These are phyloP conservation scores for Umbelopsis isabellina DNA, from an alignment of 192 early-diverging fungal genomes.

Conservation along the genomic window DNA sequence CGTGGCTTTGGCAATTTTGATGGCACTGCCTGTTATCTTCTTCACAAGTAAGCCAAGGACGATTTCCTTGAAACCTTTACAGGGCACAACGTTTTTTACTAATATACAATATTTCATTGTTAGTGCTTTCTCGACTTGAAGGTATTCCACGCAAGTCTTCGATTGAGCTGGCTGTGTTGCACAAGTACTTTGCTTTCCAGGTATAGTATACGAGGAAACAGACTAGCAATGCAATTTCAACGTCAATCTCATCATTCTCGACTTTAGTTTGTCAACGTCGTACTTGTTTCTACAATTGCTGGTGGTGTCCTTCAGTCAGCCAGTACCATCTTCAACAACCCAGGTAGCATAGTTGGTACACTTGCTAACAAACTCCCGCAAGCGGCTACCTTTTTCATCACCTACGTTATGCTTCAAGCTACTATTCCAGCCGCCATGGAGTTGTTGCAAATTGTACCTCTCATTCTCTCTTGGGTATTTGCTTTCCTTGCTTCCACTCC, in stretches of 20 bases:
- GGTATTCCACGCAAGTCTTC: constrained; percentile 60
- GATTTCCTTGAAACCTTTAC: too few species aligned
- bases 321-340: constrained; percentile 52
- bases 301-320: constrained; percentile 57
- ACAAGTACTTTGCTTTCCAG: constrained; percentile 80
- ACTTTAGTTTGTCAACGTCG: constrained; percentile 72
- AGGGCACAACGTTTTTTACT: too few species aligned
- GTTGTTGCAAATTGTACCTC: constrained; percentile 66
- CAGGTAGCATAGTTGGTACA: constrained; percentile 48
- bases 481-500: constrained; percentile 70
- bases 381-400: constrained; percentile 82
- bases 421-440: constrained; percentile 68
- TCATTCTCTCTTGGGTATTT: constrained; percentile 65
- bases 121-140: constrained; percentile 60
- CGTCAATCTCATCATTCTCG: constrained; percentile 5
- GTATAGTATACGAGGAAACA: constrained; percentile 32
- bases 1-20: constrained; percentile 66
- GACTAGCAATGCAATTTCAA: too few species aligned
- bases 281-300: constrained; percentile 76
- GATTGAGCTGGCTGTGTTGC: constrained; percentile 64
- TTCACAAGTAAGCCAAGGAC: constrained; percentile 50
- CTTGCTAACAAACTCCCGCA: constrained; percentile 69
- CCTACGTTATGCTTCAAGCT: constrained; percentile 80
- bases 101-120: too few species aligned
- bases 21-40: constrained; percentile 68